Conservation (phyloP, 1,284 basidiomycete species). For the Tilletia indica region DNA sequence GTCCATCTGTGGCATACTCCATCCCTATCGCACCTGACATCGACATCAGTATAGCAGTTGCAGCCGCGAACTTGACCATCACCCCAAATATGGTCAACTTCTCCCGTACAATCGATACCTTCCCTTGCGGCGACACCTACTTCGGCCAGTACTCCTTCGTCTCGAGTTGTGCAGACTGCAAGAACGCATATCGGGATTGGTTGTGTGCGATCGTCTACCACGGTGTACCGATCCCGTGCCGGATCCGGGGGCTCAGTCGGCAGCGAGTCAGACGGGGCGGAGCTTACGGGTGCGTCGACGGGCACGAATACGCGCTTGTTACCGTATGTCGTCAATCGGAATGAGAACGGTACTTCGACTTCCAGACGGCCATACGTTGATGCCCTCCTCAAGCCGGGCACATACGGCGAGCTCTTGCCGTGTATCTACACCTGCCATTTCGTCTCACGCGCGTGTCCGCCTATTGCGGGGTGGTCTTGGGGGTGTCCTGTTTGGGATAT, state of each 20-base stretch:
- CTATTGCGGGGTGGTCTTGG: constrained; percentile 42
- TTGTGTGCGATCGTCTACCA: constrained; percentile 58
- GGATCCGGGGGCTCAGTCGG: constrained; percentile 33
- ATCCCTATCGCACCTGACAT: constrained; percentile 54
- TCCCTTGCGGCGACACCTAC: constrained; percentile 53
- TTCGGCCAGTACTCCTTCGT: constrained; percentile 57
- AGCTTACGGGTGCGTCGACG: constrained; percentile 41
- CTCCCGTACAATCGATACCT: constrained; percentile 56
- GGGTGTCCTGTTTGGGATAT: constrained; percentile 51
- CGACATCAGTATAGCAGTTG: constrained; percentile 42
- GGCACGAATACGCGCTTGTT: constrained; percentile 38
- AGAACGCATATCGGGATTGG: constrained; percentile 56
- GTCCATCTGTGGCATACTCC: constrained; percentile 58
- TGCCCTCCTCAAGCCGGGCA: constrained; percentile 33
- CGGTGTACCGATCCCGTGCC: constrained; percentile 54
- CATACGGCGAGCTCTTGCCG: constrained; percentile 52
- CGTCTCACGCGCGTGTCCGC: constrained; percentile 49
- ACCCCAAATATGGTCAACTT: constrained; percentile 54
- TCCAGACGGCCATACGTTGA: constrained; percentile 49
- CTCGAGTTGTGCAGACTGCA: constrained; percentile 56
- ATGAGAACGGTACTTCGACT: constrained; percentile 24
- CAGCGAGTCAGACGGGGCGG: constrained; percentile 38
- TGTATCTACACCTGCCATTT: constrained; percentile 53
- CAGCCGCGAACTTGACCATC: constrained; percentile 51
- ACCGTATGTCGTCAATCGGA: constrained; percentile 53